Evolutionary conservation across 2,329 filamentous ascomycete genomes (phyloP).

Genomic region (Fusarium secorum): DNA sequence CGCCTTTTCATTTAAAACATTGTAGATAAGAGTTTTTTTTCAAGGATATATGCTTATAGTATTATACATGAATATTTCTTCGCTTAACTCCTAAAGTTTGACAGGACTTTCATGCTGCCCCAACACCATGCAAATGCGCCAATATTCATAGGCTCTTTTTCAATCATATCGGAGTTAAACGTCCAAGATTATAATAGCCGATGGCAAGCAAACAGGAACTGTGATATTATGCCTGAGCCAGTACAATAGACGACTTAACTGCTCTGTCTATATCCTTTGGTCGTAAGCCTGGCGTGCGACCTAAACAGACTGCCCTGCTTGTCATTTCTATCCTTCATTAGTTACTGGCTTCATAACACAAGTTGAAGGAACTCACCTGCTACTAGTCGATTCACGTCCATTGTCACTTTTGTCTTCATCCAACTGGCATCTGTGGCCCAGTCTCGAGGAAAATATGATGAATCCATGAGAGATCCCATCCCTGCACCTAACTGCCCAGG

Average conservation of each 20-base stretch:
- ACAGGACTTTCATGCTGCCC: not conserved
- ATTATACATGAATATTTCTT: not conserved
- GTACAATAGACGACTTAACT: constrained; percentile 32
- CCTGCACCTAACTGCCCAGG: constrained; percentile 9
- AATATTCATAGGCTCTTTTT: not conserved
- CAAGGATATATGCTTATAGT: not conserved
- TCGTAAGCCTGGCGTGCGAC: constrained; percentile 50
- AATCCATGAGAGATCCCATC: constrained; percentile 16
- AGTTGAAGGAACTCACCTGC: constrained; percentile 41
- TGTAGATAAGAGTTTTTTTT: not conserved
- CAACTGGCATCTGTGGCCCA: constrained; percentile 35
- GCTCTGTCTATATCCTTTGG: constrained; percentile 49
- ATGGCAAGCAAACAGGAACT: not conserved
- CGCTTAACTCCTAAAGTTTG: not conserved
- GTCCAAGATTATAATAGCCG: not conserved
- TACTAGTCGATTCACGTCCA: constrained; percentile 48
- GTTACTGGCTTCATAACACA: not conserved
- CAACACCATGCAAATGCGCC: constrained; percentile 8
- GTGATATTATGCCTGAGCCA: not conserved
- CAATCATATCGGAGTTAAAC: not conserved
- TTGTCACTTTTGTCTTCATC: constrained; percentile 45
- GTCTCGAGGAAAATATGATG: constrained; percentile 18
- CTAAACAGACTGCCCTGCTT: constrained; percentile 49
- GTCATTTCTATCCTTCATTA: constrained; percentile 47
- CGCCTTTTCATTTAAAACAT: not conserved